These are phyloP conservation scores for Trypanosoma cruzi DNA, from an alignment of 208 protist genomes.

Conservation along the genomic window DNA sequence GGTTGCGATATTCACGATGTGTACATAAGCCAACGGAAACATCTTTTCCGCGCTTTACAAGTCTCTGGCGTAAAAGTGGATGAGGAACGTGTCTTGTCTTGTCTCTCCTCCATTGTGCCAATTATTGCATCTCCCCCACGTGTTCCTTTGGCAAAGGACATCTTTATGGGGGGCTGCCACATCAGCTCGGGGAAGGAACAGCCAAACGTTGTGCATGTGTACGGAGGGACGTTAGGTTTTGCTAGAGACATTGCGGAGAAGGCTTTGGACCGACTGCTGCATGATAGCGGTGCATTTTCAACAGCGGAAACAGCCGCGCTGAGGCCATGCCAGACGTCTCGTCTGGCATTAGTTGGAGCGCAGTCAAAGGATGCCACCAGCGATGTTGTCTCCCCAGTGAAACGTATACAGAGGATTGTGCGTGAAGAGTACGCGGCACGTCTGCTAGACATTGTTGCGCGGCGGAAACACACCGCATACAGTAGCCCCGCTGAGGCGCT, in stretches of 20 bases:
- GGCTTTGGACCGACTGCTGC: conserved; percentile 48
- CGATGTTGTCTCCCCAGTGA: conserved; percentile 8
- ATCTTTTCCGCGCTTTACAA: conserved; percentile 39
- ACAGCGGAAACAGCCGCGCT: conserved; percentile 11
- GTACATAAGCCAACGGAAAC: conserved; percentile 37
- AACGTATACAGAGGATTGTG: conserved; percentile 30
- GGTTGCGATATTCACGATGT: neutral
- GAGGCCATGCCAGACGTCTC: conserved; percentile 35
- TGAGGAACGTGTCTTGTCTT: conserved; percentile 54
- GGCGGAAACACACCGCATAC: conserved; percentile 68
- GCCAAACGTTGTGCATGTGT: conserved; percentile 59
- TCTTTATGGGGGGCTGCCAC: conserved; percentile 57
- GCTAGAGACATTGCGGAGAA: conserved; percentile 66
- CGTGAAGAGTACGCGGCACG: conserved; percentile 58
- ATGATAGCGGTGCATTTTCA: conserved; percentile 28
- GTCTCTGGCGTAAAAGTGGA: conserved; percentile 53
- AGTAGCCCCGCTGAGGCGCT: conserved; percentile 75
- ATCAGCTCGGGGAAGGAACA: conserved; percentile 31
- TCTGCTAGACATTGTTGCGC: conserved; percentile 69
- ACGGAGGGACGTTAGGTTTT: conserved; percentile 58
- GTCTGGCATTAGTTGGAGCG: conserved; percentile 27
- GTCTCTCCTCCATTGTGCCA: conserved; percentile 52
- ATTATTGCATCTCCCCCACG: conserved; percentile 32
- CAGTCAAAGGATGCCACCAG: conserved; percentile 2
- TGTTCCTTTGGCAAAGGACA: conserved; percentile 44